Conservation (phyloP, 2,329 filamentous ascomycete species). For the Ophiosphaerella narmari region DNA sequence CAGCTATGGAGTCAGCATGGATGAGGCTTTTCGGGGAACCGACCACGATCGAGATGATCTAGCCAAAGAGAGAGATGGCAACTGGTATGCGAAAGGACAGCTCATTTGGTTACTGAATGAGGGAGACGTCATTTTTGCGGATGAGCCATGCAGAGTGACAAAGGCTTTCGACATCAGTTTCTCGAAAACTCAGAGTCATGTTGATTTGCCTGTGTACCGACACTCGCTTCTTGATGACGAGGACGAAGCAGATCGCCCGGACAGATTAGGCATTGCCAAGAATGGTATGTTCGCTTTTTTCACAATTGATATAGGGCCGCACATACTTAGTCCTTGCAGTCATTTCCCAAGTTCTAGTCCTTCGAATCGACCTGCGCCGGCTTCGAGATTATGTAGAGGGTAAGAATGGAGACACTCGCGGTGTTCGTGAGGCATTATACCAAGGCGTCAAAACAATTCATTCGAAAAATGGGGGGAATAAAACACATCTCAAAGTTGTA, state of each 20-base stretch:
- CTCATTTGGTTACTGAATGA: constrained; percentile 21
- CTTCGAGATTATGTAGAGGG: too few relatives aligned
- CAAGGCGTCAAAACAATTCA: background rate
- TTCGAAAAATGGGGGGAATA: constrained; percentile 2
- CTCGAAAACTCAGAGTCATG: background rate
- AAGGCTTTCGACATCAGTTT: constrained; percentile 10
- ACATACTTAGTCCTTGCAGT: too few relatives aligned
- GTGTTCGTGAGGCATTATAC: too few relatives aligned
- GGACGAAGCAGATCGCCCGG: constrained; percentile 6
- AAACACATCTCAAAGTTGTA: background rate
- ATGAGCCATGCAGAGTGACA: constrained; percentile 4
- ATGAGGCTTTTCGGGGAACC: constrained; percentile 12
- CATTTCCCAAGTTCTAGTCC: too few relatives aligned
- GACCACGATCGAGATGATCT: constrained; percentile 2
- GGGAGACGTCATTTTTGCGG: constrained; percentile 18
- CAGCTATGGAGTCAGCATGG: constrained; percentile 23
- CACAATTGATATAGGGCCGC: too few relatives aligned
- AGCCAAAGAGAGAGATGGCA: background rate
- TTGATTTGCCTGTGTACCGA: constrained; percentile 10
- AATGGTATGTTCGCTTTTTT: too few relatives aligned
- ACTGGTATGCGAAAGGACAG: constrained; percentile 10
- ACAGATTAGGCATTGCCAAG: background rate
- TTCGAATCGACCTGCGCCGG: too few relatives aligned
- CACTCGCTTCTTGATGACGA: constrained; percentile 11
- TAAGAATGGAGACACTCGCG: too few relatives aligned